Evolutionary conservation across 2,329 filamentous ascomycete genomes (phyloP).

Genomic region (Nannizziopsis barbatae): DNA sequence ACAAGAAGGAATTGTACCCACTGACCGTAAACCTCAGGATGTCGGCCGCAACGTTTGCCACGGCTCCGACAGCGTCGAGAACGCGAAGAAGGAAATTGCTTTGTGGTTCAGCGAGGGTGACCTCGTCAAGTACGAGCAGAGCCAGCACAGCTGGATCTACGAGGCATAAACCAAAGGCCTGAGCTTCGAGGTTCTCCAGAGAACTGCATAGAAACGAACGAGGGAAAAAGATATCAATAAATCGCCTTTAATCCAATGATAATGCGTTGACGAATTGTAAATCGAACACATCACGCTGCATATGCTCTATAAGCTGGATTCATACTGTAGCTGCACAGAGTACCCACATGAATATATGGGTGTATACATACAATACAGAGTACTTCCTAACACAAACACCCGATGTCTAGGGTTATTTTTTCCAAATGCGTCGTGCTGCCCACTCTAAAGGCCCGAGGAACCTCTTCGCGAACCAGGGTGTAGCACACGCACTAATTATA

Average conservation of each 20-base stretch:
- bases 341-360: too few relatives aligned
- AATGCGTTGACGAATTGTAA: too few relatives aligned
- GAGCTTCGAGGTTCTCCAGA: not conserved
- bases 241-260: not conserved
- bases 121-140: slow-evolving; percentile 70
- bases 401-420: slow-evolving; percentile 27
- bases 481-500: slow-evolving; percentile 69
- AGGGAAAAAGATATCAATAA: slow-evolving; percentile 1
- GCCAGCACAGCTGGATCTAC: slow-evolving; percentile 90
- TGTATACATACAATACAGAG: not conserved
- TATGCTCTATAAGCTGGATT: too few relatives aligned
- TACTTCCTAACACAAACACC: not conserved
- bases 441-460: slow-evolving; percentile 43
- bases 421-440: slow-evolving; percentile 23
- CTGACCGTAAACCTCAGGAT: slow-evolving; percentile 37
- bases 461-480: slow-evolving; percentile 77
- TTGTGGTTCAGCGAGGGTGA: slow-evolving; percentile 92
- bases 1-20: slow-evolving; percentile 11
- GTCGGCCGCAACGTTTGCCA: slow-evolving; percentile 99
- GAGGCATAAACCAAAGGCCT: slow-evolving; percentile 44
- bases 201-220: slow-evolving; percentile 8
- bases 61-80: slow-evolving; percentile 97
- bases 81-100: slow-evolving; percentile 98
- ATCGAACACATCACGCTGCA: too few relatives aligned
- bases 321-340: not conserved